Conservation (phyloP, 148 eudicot species). For the Drosera capensis region DNA sequence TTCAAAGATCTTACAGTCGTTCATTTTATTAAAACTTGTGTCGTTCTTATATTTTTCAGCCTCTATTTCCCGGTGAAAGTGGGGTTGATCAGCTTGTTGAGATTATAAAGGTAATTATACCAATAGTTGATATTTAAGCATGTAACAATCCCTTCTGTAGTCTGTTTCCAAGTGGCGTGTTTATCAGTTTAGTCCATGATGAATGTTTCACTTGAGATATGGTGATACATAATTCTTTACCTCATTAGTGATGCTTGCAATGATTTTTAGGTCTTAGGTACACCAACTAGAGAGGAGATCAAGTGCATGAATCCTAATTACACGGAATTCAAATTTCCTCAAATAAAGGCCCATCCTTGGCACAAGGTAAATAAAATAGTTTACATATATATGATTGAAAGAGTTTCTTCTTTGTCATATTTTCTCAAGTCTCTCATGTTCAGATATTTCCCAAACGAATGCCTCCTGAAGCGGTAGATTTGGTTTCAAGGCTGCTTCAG, state of each 20-base stretch:
- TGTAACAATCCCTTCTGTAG: neutral
- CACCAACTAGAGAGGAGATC: constrained; percentile 94
- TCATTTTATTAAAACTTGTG: constrained; percentile 1
- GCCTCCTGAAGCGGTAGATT: constrained; percentile 91
- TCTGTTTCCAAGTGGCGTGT: neutral
- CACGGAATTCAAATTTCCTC: constrained; percentile 94
- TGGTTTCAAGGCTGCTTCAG: constrained; percentile 77
- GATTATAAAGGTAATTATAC: constrained; percentile 28
- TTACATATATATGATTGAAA: neutral
- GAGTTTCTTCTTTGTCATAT: neutral
- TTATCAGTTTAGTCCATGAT: too few relatives aligned
- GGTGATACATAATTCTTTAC: neutral
- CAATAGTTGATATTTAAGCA: neutral
- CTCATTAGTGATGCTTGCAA: neutral
- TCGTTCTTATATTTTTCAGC: constrained; percentile 14
- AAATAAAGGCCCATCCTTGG: too few relatives aligned
- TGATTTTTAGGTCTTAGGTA: constrained; percentile 55
- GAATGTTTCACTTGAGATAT: neutral
- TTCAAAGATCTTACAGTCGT: too few relatives aligned
- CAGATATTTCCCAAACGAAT: constrained; percentile 83
- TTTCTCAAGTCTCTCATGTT: neutral
- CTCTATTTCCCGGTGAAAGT: constrained; percentile 45
- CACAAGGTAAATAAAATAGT: constrained; percentile 47
- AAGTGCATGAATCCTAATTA: constrained; percentile 97
- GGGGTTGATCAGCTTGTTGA: constrained; percentile 50